phyloP scores from a whole-genome alignment of 805 yeast species.

The Komagataella pseudopastoris region DNA sequence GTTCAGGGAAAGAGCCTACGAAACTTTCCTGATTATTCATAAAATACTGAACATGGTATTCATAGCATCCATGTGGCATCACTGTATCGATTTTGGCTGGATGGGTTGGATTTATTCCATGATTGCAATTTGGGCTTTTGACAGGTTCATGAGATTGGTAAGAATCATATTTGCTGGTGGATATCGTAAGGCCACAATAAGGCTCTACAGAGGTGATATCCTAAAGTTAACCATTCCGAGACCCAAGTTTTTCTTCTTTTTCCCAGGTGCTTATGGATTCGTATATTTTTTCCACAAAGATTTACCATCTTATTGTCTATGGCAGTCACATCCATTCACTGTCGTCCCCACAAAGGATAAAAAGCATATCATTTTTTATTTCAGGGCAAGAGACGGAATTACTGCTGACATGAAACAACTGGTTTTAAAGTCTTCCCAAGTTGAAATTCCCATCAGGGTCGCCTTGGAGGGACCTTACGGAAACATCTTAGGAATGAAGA shows the following conservation, averaged over 20 bases:
- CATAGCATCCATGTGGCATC: conserved; percentile 25
- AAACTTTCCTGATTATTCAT: conserved; percentile 26
- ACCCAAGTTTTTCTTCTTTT: conserved; percentile 9
- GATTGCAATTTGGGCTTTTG: conserved; percentile 23
- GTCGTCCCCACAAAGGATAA: conserved; percentile 24
- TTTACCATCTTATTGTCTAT: conserved; percentile 23
- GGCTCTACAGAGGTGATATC: conserved; percentile 5
- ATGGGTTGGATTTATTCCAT: conserved; percentile 26
- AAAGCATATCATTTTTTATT: conserved; percentile 20
- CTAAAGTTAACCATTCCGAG: conserved; percentile 9
- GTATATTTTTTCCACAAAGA: conserved; percentile 30
- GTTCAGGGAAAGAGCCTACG: conserved; percentile 23
- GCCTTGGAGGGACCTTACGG: conserved; percentile 65
- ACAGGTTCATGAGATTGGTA: conserved; percentile 21
- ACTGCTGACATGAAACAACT: conserved; percentile 23
- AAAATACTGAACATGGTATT: conserved; percentile 23
- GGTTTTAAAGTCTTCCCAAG: conserved; percentile 13
- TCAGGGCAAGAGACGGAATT: conserved; percentile 38
- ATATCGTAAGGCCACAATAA: conserved; percentile 7
- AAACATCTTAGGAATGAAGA: not conserved
- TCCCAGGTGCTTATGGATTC: conserved; percentile 43
- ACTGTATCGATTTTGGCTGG: conserved; percentile 27
- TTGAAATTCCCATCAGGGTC: conserved; percentile 15
- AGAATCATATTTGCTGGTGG: conserved; percentile 17
- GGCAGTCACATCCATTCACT: conserved; percentile 71